Percentiles rank a stretch among this genome's conserved stretches.
phyloP scores from a whole-genome alignment of 1,284 basidiomycete genomes.

The Meira miltonrushii region DNA sequence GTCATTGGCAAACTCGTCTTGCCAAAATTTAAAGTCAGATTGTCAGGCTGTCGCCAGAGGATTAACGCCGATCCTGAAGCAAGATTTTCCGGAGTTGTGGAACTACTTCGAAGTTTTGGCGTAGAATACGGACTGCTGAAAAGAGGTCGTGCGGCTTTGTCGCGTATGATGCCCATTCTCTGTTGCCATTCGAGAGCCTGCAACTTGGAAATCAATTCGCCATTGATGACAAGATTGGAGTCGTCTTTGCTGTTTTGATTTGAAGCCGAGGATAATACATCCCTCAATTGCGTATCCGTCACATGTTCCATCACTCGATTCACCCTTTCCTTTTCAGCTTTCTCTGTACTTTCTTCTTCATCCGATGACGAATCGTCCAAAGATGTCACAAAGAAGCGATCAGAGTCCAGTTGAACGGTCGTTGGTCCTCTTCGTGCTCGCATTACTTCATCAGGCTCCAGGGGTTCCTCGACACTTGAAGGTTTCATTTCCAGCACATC shows the following conservation, averaged over 20 bases:
- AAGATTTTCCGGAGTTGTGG: neutral
- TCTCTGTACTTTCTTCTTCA: conserved; percentile 1
- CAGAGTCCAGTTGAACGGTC: neutral
- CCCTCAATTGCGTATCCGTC: neutral
- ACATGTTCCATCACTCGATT: neutral
- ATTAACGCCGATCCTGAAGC: neutral
- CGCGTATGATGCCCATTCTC: neutral
- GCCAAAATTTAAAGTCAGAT: conserved; percentile 3
- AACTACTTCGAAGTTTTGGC: neutral
- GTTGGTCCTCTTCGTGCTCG: neutral
- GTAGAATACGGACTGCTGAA: neutral
- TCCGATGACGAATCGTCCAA: conserved; percentile 7
- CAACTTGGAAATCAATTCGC: neutral
- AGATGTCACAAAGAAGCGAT: conserved; percentile 10
- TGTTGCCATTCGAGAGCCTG: conserved; percentile 5
- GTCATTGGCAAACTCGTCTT: neutral
- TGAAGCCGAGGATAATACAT: neutral
- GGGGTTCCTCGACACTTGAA: conserved; percentile 2
- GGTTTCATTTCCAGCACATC: neutral
- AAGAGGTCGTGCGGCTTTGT: neutral
- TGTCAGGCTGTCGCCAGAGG: conserved; percentile 4
- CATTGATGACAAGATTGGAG: neutral
- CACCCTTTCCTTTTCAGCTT: neutral
- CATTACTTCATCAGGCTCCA: neutral
- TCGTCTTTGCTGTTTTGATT: neutral